phyloP scores from a whole-genome alignment of 2,329 filamentous ascomycete genomes.

The Cadophora sp. region DNA sequence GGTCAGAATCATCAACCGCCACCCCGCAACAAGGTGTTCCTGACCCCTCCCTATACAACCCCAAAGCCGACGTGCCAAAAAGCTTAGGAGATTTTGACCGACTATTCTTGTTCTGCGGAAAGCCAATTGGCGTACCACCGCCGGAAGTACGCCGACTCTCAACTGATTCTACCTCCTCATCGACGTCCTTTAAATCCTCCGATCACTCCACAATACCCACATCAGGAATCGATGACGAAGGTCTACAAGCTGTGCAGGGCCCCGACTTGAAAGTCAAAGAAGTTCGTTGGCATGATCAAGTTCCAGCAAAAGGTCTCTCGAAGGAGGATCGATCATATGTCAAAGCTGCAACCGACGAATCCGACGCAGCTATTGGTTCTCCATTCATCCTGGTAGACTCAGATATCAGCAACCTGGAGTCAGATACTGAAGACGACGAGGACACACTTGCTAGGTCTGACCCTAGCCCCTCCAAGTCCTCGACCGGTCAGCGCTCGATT shows the following conservation, averaged over 20 bases:
- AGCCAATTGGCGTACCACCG: conserved; percentile 24
- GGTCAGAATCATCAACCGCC: conserved; percentile 9
- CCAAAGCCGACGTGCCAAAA: conserved; percentile 24
- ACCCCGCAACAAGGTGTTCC: conserved; percentile 11
- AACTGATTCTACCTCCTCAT: conserved; percentile 19
- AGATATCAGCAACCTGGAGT: conserved; percentile 44
- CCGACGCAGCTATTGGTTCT: conserved; percentile 8
- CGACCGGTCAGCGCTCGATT: neutral
- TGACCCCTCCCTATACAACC: conserved; percentile 27
- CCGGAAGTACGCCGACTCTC: conserved; percentile 19
- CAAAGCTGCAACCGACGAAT: neutral
- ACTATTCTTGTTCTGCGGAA: conserved; percentile 32
- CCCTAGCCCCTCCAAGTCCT: neutral
- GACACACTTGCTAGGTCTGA: neutral
- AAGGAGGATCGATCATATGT: conserved; percentile 14
- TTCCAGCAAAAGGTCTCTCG: neutral
- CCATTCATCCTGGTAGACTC: neutral
- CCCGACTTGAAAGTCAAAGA: conserved; percentile 29
- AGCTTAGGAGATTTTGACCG: conserved; percentile 38
- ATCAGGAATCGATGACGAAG: conserved; percentile 28
- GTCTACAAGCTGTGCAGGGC: neutral
- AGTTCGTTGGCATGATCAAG: conserved; percentile 38
- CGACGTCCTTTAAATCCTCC: conserved; percentile 25
- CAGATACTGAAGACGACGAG: conserved; percentile 43
- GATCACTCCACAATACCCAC: conserved; percentile 29